Evolutionary conservation across 2,329 filamentous ascomycete species (phyloP), one percentile per base, ranked within the genome.

Genomic region (Coniochaeta sp.): DNA sequence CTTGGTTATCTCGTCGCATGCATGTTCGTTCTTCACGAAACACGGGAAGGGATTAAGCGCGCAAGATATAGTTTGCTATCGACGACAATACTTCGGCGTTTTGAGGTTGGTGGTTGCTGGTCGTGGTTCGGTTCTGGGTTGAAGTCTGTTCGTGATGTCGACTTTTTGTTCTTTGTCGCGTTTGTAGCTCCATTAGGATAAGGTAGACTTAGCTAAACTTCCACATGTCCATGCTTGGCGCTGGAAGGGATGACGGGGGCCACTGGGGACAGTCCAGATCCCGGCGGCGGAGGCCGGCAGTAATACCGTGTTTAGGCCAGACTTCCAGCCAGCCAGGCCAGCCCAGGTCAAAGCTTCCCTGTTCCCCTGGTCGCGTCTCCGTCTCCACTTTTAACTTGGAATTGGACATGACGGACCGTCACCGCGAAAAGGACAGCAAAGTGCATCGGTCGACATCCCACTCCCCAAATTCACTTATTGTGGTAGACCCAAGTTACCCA

Each of bases 261-360:
- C n/a, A n/a, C n/a, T n/a, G n/a, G n/a, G n/a, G n/a, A n/a, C n/a
- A n/a, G 42, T 52, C 47, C 47, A 52, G 47, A 52, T 52, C 47
- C 26, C 52, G 60, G 64, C 63, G 64, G 64, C 65, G 64, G 40
- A 60, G 60, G 28, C 19, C 58, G 62, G 63, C 65, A 66, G 65
- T 63, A 58, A 57, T n/a, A n/a, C 3, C 36, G 17, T 42, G 9
- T 9, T 10, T 30, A n/a, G 26, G 36, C 36, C 36, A 44, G 38
- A 40, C n/a, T n/a, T n/a, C n/a, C n/a, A n/a, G n/a, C n/a, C n/a
- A n/a, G n/a, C n/a, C n/a, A n/a, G n/a, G n/a, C n/a, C n/a, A n/a
- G n/a, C n/a, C n/a, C n/a, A n/a, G n/a, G n/a, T n/a, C n/a, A n/a
- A n/a, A n/a, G n/a, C n/a, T n/a, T n/a, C n/a, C n/a, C n/a, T 24